Evolutionary conservation across 768 basidiomycete genomes (phyloP), one percentile per base, ranked within the genome.

Genomic region (Pulveroboletus sp.): DNA sequence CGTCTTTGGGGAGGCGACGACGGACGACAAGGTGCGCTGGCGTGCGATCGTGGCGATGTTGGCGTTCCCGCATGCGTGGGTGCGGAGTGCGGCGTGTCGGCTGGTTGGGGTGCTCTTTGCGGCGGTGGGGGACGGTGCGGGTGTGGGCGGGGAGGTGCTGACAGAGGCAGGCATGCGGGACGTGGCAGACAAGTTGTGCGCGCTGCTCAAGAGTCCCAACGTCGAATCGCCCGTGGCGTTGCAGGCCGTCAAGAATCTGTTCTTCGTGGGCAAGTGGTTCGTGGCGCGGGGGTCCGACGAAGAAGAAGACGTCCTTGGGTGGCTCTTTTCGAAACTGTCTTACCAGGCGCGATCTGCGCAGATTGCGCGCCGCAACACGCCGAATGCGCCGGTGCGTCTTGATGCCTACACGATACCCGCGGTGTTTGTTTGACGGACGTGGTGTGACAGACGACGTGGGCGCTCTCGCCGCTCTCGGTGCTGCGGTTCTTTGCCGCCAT

Each of bases 401-500:
- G 3, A n/a, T 25, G 19, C n/a, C 21, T 44, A 27, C 14, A 21
- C 47, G 46, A 17, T 40, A n/a, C n/a, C n/a, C n/a, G n/a, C 45
- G 45, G 21, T 9, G 45, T 24, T 33, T 14, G 10, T 37, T 43
- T n/a, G n/a, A n/a, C n/a, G n/a, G 16, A 44, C 36, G 5, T 17
- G 47, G 16, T 34, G 59, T 40, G 55, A 40, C 60, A 97, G 91
- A 69, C 74, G 1, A 86, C 85, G 60, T 98, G 95, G 93, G 74
- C 82, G 5, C 79, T 87, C 24, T 88, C 92, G 49, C 88, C 93
- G 0, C 67, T 86, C 2, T 81, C 91, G 0, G 80, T 87, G 35
- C 66, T 99, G 38, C 85, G 90, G 14, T 97, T 93, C 87, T 97
- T 98, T 58, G 97, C 94, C 0, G 94, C 93, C 0, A 92, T 97